Conservation (phyloP, 345 rosid genomes). For the Reutealis trisperma region DNA sequence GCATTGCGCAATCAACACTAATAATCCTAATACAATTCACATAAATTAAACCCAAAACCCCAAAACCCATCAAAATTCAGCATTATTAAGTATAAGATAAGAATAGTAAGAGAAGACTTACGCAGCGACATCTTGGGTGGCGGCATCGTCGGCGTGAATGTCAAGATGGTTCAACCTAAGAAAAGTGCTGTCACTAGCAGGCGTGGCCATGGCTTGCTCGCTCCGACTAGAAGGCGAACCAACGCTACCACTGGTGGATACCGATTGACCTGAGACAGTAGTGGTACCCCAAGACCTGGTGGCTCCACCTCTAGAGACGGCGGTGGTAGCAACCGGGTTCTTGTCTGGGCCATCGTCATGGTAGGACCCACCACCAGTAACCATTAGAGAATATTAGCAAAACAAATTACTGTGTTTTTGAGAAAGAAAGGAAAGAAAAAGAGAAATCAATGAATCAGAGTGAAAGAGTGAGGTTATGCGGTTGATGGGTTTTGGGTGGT, state of each 20-base stretch:
- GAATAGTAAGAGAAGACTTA: conserved; percentile 13
- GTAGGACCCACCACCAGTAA: conserved; percentile 36
- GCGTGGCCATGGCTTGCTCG: conserved; percentile 65
- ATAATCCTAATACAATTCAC: background rate
- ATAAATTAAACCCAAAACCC: background rate
- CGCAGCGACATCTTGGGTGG: conserved; percentile 80
- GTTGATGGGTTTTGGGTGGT: background rate
- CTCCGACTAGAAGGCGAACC: conserved; percentile 94
- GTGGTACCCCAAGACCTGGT: conserved; percentile 83
- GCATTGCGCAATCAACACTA: background rate
- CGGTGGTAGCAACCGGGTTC: conserved; percentile 25
- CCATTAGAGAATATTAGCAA: conserved; percentile 12
- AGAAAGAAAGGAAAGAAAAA: no score
- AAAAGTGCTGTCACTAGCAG: conserved; percentile 69
- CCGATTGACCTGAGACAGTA: conserved; percentile 72
- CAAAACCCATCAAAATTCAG: conserved; percentile 18
- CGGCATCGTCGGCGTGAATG: conserved; percentile 91
- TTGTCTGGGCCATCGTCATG: conserved; percentile 54
- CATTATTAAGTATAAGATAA: conserved; percentile 1
- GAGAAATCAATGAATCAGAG: background rate
- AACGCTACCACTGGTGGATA: conserved; percentile 86
- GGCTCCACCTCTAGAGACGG: conserved; percentile 47
- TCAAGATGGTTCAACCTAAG: conserved; percentile 71
- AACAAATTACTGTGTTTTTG: background rate
- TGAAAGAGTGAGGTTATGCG: background rate